Percentiles rank a stretch among this genome's conserved stretches.
These are phyloP conservation scores for Aphanocladium album DNA, from an alignment of 2,329 filamentous ascomycete genomes.

Conservation along the genomic window DNA sequence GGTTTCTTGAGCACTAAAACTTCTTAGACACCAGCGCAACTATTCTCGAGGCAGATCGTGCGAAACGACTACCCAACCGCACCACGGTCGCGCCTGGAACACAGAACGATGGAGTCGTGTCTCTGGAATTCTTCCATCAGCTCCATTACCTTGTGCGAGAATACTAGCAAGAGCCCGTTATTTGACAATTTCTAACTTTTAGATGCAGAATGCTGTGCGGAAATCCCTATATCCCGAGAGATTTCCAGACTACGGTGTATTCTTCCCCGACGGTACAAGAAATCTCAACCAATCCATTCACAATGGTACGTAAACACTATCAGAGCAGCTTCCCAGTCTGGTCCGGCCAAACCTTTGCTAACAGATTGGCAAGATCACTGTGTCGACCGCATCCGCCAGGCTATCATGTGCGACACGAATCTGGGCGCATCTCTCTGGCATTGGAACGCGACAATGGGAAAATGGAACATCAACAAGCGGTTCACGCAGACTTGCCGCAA, in stretches of 20 bases:
- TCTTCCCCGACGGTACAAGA: neutral
- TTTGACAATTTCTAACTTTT: too few species aligned
- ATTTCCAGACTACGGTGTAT: neutral
- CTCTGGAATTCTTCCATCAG: conserved; percentile 10
- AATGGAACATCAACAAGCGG: neutral
- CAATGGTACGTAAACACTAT: neutral
- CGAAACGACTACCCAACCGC: neutral
- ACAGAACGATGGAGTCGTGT: neutral
- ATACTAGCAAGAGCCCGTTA: neutral
- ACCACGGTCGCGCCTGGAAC: neutral
- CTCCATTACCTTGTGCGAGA: conserved; percentile 8
- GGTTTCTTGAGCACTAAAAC: neutral
- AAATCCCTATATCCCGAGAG: neutral
- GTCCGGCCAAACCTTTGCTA: neutral
- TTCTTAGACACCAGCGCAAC: neutral
- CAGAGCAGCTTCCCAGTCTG: neutral
- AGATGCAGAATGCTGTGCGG: neutral
- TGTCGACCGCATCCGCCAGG: neutral
- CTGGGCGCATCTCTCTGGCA: neutral
- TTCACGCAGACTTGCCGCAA: neutral
- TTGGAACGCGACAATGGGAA: neutral
- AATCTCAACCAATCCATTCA: neutral
- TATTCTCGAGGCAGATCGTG: neutral
- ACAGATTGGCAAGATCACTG: neutral
- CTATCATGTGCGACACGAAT: neutral